Conservation (phyloP, 768 basidiomycete genomes). For the Tylopilus sp. region DNA sequence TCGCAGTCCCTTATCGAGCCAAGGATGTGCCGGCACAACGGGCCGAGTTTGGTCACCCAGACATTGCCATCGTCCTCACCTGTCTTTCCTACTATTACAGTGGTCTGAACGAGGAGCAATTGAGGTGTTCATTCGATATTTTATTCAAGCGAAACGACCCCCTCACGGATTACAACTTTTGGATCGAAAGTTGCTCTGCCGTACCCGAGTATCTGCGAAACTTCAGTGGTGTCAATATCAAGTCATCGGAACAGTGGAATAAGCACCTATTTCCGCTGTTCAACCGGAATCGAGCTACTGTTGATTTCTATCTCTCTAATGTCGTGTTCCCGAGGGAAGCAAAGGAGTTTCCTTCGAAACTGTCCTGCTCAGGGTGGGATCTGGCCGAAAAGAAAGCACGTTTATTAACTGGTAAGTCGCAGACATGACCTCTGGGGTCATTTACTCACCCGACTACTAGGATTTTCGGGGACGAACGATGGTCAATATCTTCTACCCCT, state of each 20-base stretch:
- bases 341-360: conserved; percentile 44
- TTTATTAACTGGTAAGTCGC: conserved; percentile 11
- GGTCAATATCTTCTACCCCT: conserved; percentile 36
- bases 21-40: conserved; percentile 46
- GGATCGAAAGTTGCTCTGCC: conserved; percentile 25
- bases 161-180: conserved; percentile 37
- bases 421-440: not conserved
- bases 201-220: conserved; percentile 32
- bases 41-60: conserved; percentile 54
- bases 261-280: conserved; percentile 34
- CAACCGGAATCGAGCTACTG: conserved; percentile 32
- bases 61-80: conserved; percentile 35
- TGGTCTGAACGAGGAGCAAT: conserved; percentile 39
- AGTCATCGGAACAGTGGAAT: conserved; percentile 34
- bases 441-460: conserved; percentile 5
- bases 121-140: conserved; percentile 36
- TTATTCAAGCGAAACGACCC: conserved; percentile 42
- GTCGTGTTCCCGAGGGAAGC: conserved; percentile 50
- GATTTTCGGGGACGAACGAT: conserved; percentile 41
- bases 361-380: conserved; percentile 54
- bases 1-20: conserved; percentile 52
- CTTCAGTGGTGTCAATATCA: conserved; percentile 39
- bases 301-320: conserved; percentile 46
- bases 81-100: conserved; percentile 37
- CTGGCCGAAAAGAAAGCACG: conserved; percentile 36